Evolutionary conservation across 768 basidiomycete genomes (phyloP), one percentile per base, ranked within the genome.

Genomic region (Termitomyces sp.): DNA sequence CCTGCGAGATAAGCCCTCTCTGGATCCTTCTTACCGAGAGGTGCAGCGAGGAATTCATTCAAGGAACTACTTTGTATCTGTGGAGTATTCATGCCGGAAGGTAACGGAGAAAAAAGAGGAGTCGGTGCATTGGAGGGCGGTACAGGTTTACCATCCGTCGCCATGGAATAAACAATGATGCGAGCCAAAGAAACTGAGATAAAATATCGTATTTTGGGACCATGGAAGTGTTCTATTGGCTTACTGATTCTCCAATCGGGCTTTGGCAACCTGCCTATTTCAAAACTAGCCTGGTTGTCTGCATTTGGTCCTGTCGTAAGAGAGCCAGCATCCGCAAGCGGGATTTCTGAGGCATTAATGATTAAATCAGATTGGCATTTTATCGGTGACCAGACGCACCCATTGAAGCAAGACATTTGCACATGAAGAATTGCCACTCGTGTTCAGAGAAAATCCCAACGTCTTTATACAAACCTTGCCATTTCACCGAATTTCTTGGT

Each of bases 121-220:
- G 93, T 94, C 1, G 85, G 79, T 3, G 80, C 76, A 58, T 77
- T 83, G 0, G 92, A 92, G 0, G 77, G 68, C 0, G 83, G 80
- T 3, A 78, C 73, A 40, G 85, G 76, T 22, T 75, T 59, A 12
- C 85, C 79, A 65, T 91, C 88, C 3, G 77, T 77, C 0, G 85
- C 77, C 87, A 97, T 94, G 4, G 91, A 94, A 70, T 93, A 94
- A 3, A 95, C 87, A 58, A 96, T 88, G 56, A 94, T 87, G 38
- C 84, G 81, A 12, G 94, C 92, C 52, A 96, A 73, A 12, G 90
- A 92, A 48, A 83, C 90, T 91, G 62, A 22, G 58, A 24, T 40
- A 1, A 13, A 22, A 24, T 5, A 24, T 59, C 18, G 33, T 30
- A 42, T 55, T 24, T 58, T 18, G 52, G 64, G 36, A 61, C 59